Percentiles rank a stretch among this genome's conserved stretches.
Conservation (phyloP, 768 basidiomycete genomes). For the Pleurotus giganteus region DNA sequence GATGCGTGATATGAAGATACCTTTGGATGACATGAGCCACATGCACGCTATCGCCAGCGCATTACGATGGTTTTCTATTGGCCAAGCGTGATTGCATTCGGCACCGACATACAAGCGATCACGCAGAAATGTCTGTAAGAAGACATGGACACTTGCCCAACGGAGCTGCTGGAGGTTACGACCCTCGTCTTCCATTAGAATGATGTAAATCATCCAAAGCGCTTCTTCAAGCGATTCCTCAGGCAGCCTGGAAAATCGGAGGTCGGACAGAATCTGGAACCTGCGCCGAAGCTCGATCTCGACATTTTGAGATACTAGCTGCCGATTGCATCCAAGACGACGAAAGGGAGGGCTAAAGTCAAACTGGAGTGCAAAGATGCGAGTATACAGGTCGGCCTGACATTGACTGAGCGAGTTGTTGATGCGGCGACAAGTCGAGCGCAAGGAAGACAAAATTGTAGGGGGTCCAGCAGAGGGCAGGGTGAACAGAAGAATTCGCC, state of each 20-base stretch:
- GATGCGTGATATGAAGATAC: conserved; percentile 23
- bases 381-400: conserved; percentile 31
- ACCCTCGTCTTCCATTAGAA: conserved; percentile 53
- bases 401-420: conserved; percentile 22
- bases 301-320: conserved; percentile 26
- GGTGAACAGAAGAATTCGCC: conserved; percentile 31
- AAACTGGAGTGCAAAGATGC: conserved; percentile 46
- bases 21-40: conserved; percentile 43
- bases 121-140: conserved; percentile 39
- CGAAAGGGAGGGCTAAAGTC: conserved; percentile 41
- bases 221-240: conserved; percentile 38
- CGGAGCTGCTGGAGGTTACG: conserved; percentile 47
- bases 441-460: conserved; percentile 25
- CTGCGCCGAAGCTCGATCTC: conserved; percentile 46
- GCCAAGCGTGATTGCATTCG: conserved; percentile 44
- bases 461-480: conserved; percentile 32
- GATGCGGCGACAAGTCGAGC: conserved; percentile 31
- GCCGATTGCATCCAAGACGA: conserved; percentile 28
- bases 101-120: conserved; percentile 36
- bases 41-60: conserved; percentile 45
- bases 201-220: conserved; percentile 52
- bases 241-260: conserved; percentile 36
- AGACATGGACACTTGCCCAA: conserved; percentile 38
- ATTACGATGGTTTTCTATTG: conserved; percentile 41
- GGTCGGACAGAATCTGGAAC: conserved; percentile 39